These are phyloP conservation scores for Fusarium mundagurra DNA, from an alignment of 2,329 filamentous ascomycete genomes.

Conservation along the genomic window DNA sequence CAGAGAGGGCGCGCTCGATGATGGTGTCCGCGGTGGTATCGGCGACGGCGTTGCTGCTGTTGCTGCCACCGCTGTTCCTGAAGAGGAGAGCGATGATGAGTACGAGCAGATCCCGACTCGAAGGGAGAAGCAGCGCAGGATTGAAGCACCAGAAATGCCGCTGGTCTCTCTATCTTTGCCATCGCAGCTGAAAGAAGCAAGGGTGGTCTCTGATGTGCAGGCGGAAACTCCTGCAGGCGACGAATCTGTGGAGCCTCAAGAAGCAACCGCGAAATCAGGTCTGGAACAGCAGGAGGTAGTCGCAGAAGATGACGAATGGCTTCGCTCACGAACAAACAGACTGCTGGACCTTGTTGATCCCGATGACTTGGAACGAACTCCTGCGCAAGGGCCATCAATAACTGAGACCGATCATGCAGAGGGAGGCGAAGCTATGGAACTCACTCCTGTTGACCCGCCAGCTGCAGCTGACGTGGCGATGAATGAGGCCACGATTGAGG, in stretches of 20 bases:
- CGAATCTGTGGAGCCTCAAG: conserved; percentile 35
- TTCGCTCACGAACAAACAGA: conserved; percentile 87
- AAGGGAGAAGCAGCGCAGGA: conserved; percentile 56
- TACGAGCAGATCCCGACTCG: conserved; percentile 74
- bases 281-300: conserved; percentile 46
- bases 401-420: conserved; percentile 29
- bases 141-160: conserved; percentile 42
- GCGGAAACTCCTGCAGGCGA: conserved; percentile 24
- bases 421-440: conserved; percentile 25
- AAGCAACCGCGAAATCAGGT: conserved; percentile 31
- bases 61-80: conserved; percentile 53
- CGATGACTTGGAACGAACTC: conserved; percentile 59
- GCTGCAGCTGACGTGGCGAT: conserved; percentile 32
- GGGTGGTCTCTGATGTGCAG: conserved; percentile 14
- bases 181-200: conserved; percentile 32
- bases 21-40: conserved; percentile 41
- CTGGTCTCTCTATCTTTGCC: conserved; percentile 29
- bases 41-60: conserved; percentile 33
- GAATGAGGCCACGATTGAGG: conserved; percentile 41
- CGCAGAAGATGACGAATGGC: conserved; percentile 87
- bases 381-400: conserved; percentile 24
- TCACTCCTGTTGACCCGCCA: conserved; percentile 21
- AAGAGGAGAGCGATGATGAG: conserved; percentile 76
- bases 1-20: conserved; percentile 48
- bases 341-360: conserved; percentile 86